Evolutionary conservation across 83 land plant genomes (phyloP).

Genomic region (Picea abies): DNA sequence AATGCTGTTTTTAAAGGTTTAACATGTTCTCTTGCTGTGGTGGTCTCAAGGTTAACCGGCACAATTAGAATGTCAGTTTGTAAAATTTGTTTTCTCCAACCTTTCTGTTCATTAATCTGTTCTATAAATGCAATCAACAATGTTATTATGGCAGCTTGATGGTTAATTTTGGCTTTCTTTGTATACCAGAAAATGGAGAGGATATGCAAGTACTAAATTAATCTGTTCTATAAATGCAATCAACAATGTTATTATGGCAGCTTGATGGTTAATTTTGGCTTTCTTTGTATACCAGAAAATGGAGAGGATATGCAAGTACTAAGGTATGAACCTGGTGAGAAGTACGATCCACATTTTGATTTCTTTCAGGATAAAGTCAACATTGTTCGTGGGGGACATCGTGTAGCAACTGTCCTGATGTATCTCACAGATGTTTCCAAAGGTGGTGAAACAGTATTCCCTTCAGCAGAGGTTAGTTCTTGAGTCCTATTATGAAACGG

Average conservation of each 20-base stretch:
- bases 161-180: background rate
- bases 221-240: no score
- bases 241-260: background rate
- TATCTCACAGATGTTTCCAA: constrained; percentile 25
- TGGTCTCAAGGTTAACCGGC: background rate
- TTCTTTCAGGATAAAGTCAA: constrained; percentile 73
- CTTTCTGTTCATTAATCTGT: background rate
- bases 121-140: background rate
- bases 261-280: background rate
- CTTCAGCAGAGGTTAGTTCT: constrained; percentile 61
- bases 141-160: background rate
- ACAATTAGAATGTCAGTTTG: background rate
- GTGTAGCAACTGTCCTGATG: constrained; percentile 77
- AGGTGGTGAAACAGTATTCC: constrained; percentile 88
- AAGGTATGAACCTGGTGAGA: constrained; percentile 71
- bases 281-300: constrained; percentile 48
- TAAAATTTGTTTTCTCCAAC: background rate
- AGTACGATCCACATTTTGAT: constrained; percentile 79
- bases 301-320: constrained; percentile 84
- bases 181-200: constrained; percentile 74
- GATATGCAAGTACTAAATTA: constrained; percentile 27
- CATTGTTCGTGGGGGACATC: constrained; percentile 74
- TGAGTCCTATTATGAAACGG: background rate
- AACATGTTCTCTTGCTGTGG: background rate
- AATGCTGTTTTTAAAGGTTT: background rate